phyloP scores from a whole-genome alignment of 148 eudicot species.

The Salicornia ramosissima region DNA sequence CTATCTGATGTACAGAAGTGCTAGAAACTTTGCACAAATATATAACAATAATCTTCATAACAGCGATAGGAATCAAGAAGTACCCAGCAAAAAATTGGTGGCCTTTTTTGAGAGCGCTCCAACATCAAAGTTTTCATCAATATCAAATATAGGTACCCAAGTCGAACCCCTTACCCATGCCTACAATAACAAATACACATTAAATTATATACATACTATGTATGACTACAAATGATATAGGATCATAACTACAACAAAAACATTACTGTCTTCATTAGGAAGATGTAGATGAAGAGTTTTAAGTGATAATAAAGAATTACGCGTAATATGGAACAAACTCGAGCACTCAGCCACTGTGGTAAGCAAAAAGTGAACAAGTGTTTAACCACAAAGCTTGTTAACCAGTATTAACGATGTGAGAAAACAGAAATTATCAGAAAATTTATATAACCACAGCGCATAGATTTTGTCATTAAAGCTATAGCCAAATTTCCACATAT shows the following conservation, averaged over 20 bases:
- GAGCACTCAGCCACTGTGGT: not conserved
- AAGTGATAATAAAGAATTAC: no score
- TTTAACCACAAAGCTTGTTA: not conserved
- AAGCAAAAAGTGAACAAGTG: not conserved
- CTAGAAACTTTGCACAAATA: not conserved
- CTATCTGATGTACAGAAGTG: not conserved
- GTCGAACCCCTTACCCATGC: slow-evolving; percentile 94
- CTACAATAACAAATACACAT: slow-evolving; percentile 36
- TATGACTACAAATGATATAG: not conserved
- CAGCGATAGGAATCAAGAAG: not conserved
- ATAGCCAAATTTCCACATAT: no score
- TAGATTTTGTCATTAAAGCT: not conserved
- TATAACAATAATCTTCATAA: not conserved
- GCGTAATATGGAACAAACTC: no score
- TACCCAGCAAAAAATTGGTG: slow-evolving; percentile 86
- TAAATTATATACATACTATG: not conserved
- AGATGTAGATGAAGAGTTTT: not conserved
- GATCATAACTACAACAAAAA: not conserved
- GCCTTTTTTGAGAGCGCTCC: slow-evolving; percentile 67
- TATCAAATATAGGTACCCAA: slow-evolving; percentile 88
- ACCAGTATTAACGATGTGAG: not conserved
- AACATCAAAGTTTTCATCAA: slow-evolving; percentile 47
- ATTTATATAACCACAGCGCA: not conserved
- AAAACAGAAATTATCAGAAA: not conserved
- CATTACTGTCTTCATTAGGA: not conserved